These are phyloP conservation scores for Metarhizium humberi DNA, from an alignment of 2,329 filamentous ascomycete genomes.

Conservation along the genomic window DNA sequence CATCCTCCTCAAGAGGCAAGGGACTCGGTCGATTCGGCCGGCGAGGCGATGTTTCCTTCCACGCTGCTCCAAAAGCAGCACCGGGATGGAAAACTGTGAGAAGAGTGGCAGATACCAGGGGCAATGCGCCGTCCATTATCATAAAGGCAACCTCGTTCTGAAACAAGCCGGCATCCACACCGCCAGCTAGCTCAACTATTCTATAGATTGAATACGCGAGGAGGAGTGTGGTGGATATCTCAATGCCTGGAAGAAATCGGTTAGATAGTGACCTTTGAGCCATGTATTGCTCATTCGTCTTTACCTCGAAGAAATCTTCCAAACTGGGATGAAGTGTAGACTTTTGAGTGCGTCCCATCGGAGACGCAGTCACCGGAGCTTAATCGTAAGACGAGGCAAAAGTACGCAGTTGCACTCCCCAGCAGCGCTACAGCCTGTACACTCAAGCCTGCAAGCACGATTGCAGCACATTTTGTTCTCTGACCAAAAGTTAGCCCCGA, in stretches of 20 bases:
- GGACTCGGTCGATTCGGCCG: slow-evolving; percentile 11
- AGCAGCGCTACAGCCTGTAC: slow-evolving; percentile 33
- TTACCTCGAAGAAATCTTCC: slow-evolving; percentile 35
- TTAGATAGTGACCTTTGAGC: neutral
- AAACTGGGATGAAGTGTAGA: slow-evolving; percentile 34
- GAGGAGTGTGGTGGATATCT: slow-evolving; percentile 26
- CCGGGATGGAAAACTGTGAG: slow-evolving; percentile 29
- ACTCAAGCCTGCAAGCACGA: slow-evolving; percentile 35
- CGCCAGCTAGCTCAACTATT: slow-evolving; percentile 28
- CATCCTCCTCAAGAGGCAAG: slow-evolving; percentile 8
- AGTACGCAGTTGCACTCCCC: slow-evolving; percentile 27
- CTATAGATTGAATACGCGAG: slow-evolving; percentile 32
- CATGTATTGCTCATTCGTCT: neutral
- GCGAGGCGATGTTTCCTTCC: slow-evolving; percentile 29
- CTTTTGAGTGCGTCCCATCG: slow-evolving; percentile 26
- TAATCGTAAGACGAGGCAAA: slow-evolving; percentile 31
- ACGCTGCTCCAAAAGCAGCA: slow-evolving; percentile 27
- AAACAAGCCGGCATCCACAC: slow-evolving; percentile 23
- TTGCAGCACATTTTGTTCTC: slow-evolving; percentile 23
- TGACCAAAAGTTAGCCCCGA: slow-evolving; percentile 14
- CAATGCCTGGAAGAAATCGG: slow-evolving; percentile 20
- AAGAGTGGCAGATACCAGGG: slow-evolving; percentile 26
- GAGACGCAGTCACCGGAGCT: slow-evolving; percentile 26
- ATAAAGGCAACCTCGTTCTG: slow-evolving; percentile 29
- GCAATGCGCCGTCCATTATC: slow-evolving; percentile 30